phyloP scores from a whole-genome alignment of 2,329 filamentous ascomycete genomes.

The Didymosphaeria variabile region DNA sequence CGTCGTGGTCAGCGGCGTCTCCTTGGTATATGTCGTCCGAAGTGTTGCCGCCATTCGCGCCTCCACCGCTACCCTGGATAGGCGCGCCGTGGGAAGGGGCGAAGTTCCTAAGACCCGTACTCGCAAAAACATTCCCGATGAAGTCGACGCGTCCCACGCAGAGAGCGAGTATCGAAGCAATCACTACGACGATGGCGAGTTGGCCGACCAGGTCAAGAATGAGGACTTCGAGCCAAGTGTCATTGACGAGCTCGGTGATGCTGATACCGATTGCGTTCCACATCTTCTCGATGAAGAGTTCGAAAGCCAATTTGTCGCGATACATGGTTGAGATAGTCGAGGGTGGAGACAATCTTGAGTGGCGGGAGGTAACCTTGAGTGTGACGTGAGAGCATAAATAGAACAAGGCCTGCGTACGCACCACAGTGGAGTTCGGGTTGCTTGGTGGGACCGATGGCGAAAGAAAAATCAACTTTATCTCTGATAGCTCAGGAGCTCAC shows the following conservation, averaged over 20 bases:
- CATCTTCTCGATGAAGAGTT: not conserved
- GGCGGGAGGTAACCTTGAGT: not conserved
- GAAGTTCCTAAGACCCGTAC: not conserved
- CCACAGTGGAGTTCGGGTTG: not conserved
- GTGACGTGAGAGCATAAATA: not conserved
- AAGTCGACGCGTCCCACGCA: not conserved
- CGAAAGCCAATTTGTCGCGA: not conserved
- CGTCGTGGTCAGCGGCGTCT: not conserved
- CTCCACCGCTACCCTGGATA: not conserved
- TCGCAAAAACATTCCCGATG: not conserved
- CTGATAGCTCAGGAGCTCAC: not conserved
- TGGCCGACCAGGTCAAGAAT: not conserved
- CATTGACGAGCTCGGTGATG: not conserved
- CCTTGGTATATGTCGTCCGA: not conserved
- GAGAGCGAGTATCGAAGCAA: not conserved
- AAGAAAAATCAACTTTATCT: not conserved
- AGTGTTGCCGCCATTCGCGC: not conserved
- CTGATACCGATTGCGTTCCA: not conserved
- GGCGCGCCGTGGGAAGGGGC: not conserved
- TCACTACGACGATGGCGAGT: not conserved
- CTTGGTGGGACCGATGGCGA: not conserved
- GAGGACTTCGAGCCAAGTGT: not conserved
- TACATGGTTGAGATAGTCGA: not conserved
- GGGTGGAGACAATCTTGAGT: not conserved
- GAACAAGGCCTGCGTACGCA: not conserved